Conservation (phyloP, 257 asterid genomes). For the Scutellaria baicalensis region DNA sequence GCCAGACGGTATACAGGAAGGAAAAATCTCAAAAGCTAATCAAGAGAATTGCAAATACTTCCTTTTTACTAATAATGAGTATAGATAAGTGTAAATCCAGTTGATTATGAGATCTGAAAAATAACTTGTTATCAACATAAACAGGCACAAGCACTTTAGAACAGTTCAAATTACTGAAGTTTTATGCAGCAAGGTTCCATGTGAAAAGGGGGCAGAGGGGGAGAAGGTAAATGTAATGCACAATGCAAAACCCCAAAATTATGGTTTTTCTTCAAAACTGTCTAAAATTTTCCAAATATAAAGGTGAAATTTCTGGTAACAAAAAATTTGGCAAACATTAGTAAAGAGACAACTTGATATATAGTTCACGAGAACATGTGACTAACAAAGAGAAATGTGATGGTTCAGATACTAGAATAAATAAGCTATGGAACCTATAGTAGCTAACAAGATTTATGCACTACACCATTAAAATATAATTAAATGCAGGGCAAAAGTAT, state of each 20-base stretch:
- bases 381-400: neutral
- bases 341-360: neutral
- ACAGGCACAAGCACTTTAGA: neutral
- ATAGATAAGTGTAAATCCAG: neutral
- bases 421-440: neutral
- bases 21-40: neutral
- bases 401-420: neutral
- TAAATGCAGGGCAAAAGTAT: slow-evolving; percentile 15
- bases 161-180: neutral
- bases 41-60: neutral
- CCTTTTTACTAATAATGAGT: neutral
- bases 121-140: neutral
- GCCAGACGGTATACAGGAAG: neutral
- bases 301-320: neutral
- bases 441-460: neutral
- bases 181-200: neutral
- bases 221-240: neutral
- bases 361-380: neutral
- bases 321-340: neutral
- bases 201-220: neutral
- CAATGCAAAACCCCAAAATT: neutral
- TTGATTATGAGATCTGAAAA: neutral
- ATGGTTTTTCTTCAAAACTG: neutral
- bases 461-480: neutral
- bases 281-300: neutral